These are phyloP conservation scores for Fusarium irregulare DNA, from an alignment of 2,329 filamentous ascomycete species.

Conservation along the genomic window DNA sequence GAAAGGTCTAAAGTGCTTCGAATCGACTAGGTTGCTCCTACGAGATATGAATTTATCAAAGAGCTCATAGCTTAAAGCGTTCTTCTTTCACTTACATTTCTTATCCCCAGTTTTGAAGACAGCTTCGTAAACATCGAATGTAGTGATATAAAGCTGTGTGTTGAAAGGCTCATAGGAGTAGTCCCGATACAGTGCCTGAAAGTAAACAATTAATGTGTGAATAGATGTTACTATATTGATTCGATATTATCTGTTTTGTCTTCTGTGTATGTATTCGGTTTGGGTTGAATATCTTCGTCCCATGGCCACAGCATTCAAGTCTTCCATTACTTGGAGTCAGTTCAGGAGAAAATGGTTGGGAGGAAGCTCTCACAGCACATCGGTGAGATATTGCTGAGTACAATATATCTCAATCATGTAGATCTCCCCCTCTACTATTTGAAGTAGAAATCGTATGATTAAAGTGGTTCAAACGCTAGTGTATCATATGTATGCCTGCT, in stretches of 20 bases:
- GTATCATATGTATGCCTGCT: background rate
- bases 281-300: background rate
- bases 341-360: background rate
- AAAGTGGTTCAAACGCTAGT: background rate
- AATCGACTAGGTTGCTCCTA: no score
- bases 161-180: background rate
- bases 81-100: background rate
- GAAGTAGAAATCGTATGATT: background rate
- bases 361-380: background rate
- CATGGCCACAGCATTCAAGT: background rate
- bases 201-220: background rate
- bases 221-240: background rate
- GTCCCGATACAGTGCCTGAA: background rate
- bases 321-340: background rate
- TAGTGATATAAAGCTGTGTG: background rate
- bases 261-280: background rate
- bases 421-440: background rate
- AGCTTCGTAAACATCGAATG: background rate
- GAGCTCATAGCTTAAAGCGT: background rate
- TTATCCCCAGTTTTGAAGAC: background rate
- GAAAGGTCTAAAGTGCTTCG: no score
- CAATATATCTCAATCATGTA: background rate
- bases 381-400: background rate
- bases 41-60: background rate
- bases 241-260: background rate